Evolutionary conservation across 2,329 filamentous ascomycete species (phyloP), one percentile per base, ranked within the genome.

Genomic region (Alternaria gaisen): DNA sequence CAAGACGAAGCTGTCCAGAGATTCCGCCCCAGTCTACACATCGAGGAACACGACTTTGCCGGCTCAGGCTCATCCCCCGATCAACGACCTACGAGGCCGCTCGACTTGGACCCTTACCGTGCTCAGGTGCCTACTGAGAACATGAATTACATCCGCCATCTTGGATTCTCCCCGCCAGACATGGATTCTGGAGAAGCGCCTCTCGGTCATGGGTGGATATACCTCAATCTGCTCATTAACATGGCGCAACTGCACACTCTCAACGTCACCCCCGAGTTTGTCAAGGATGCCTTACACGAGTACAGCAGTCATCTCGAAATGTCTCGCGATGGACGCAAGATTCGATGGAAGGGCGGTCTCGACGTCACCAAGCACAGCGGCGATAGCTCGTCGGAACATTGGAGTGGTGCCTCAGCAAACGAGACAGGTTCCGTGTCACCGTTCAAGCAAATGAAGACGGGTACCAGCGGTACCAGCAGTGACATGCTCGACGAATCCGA

Each of bases 221-320:
- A 94, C 69, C 80, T 95, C 7, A 95, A 95, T 68, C 80, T 96
- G 1, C 83, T 96, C 1, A 89, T 90, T 73, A 93, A 90, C 71
- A 86, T 96, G 82, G 92, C 93, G 0, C 92, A 96, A 77, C 81
- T 96, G 18, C 92, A 96, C 70, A 94, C 93, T 0, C 85, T 95
- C 67, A 94, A 93, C 60, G 92, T 96, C 1, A 93, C 92, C 0
- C 85, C 89, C 0, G 88, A 90, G 28, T 94, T 94, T 69, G 88
- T 95, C 40, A 88, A 91, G 59, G 86, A 86, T 36, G 91, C 93
- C 0, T 83, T 96, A 1, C 81, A 83, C 0, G 87, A 91, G 51
- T 86, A 88, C 66, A 94, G 91, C 69, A 85, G 86, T 20, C 91
- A 90, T 68, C 89, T 97, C 53, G 91, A 96, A 73, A 75, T 96